phyloP scores from a whole-genome alignment of 2,329 filamentous ascomycete genomes.

The Calonectria crousiana region DNA sequence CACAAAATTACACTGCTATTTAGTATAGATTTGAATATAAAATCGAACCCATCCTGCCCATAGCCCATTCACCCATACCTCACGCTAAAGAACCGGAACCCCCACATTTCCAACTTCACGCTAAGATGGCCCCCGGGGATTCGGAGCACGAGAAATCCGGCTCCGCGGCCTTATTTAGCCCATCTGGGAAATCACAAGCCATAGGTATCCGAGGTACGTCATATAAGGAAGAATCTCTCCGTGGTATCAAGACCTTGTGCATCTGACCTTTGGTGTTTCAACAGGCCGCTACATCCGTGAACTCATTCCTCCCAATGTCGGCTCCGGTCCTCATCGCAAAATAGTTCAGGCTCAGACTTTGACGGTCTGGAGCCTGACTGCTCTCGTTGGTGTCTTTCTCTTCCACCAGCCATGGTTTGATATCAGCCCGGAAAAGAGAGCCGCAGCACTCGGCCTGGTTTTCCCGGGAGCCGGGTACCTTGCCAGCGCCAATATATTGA shows the following conservation, averaged over 20 bases:
- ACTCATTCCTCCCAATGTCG: neutral
- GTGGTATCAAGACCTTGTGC: neutral
- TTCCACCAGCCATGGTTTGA: neutral
- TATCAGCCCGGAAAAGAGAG: neutral
- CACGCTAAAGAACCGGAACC: neutral
- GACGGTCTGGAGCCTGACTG: neutral
- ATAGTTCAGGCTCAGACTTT: neutral
- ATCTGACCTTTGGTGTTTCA: neutral
- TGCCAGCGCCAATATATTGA: neutral
- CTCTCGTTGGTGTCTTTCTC: neutral
- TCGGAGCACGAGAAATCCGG: neutral
- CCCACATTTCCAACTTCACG: neutral
- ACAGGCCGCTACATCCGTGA: neutral
- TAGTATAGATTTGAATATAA: neutral
- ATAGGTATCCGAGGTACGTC: neutral
- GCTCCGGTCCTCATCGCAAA: neutral
- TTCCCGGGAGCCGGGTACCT: neutral
- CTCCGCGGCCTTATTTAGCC: neutral
- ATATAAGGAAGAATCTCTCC: neutral
- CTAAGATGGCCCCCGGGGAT: neutral
- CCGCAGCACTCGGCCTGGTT: neutral
- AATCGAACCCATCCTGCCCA: neutral
- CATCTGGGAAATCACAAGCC: neutral
- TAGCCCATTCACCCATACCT: neutral
- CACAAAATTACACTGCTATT: neutral